Conservation (phyloP, 2,329 filamentous ascomycete species). For the Fusarium vanettenii region DNA sequence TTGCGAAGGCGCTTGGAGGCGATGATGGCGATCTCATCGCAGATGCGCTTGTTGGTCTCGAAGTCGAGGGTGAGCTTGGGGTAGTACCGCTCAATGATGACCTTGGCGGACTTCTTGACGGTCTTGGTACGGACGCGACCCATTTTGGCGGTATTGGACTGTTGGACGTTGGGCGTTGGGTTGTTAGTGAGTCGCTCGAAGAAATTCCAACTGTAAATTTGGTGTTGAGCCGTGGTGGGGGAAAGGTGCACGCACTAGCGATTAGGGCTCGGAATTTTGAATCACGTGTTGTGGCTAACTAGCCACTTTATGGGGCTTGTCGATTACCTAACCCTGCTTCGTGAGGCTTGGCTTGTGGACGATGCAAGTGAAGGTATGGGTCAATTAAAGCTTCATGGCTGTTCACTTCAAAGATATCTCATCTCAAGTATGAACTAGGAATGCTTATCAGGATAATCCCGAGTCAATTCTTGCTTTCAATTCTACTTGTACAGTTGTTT, state of each 20-base stretch:
- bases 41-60: constrained; percentile 99
- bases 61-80: constrained; percentile 99
- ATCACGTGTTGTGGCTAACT: constrained; percentile 40
- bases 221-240: constrained; percentile 40
- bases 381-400: neutral
- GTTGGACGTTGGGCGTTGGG: constrained; percentile 50
- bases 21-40: constrained; percentile 99
- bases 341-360: neutral
- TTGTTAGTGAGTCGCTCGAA: constrained; percentile 44
- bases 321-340: neutral
- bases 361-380: neutral
- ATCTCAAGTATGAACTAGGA: neutral
- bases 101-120: constrained; percentile 89
- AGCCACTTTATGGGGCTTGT: neutral
- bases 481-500: constrained; percentile 49
- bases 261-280: constrained; percentile 44
- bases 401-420: neutral
- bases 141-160: constrained; percentile 69
- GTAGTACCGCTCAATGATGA: constrained; percentile 99
- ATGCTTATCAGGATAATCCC: constrained; percentile 27
- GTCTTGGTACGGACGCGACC: constrained; percentile 79
- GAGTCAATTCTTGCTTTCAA: constrained; percentile 38
- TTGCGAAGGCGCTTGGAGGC: constrained; percentile 99
- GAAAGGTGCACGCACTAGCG: constrained; percentile 25
- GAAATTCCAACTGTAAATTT: constrained; percentile 42